Percentiles rank a stretch among this genome's conserved stretches.
These are phyloP conservation scores for Fusarium lyarnte DNA, from an alignment of 2,329 filamentous ascomycete genomes.

Conservation along the genomic window DNA sequence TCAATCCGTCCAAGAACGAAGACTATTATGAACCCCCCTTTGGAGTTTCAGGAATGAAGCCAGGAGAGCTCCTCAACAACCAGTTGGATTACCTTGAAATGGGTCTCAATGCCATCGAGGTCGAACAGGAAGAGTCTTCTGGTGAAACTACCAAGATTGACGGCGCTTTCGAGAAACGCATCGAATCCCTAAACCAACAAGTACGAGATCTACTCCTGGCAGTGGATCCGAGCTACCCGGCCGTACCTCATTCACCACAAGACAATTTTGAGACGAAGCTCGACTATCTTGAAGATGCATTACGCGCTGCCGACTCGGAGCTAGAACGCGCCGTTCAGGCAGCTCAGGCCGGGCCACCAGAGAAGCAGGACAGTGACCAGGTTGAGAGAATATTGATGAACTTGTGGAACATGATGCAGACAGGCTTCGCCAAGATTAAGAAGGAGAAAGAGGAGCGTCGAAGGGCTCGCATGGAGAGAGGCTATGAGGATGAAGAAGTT, in stretches of 20 bases:
- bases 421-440: constrained; percentile 62
- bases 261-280: constrained; percentile 73
- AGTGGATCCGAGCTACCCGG: constrained; percentile 59
- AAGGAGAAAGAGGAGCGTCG: constrained; percentile 64
- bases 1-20: constrained; percentile 65
- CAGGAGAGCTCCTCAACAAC: constrained; percentile 58
- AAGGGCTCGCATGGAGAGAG: constrained; percentile 64
- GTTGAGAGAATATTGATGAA: constrained; percentile 64
- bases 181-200: constrained; percentile 71
- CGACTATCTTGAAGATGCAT: constrained; percentile 70
- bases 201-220: constrained; percentile 67
- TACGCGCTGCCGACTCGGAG: constrained; percentile 61
- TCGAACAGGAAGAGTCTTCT: constrained; percentile 62
- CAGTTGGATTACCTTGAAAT: constrained; percentile 79
- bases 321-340: constrained; percentile 48
- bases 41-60: constrained; percentile 47
- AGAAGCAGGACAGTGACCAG: constrained; percentile 54
- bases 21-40: constrained; percentile 57
- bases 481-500: constrained; percentile 66
- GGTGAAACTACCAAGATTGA: constrained; percentile 51
- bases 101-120: constrained; percentile 68
- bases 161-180: constrained; percentile 59
- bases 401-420: constrained; percentile 67
- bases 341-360: constrained; percentile 45
- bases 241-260: constrained; percentile 66